Evolutionary conservation across 148 eudicot genomes (phyloP).

Genomic region (Amaranthus cruentus): DNA sequence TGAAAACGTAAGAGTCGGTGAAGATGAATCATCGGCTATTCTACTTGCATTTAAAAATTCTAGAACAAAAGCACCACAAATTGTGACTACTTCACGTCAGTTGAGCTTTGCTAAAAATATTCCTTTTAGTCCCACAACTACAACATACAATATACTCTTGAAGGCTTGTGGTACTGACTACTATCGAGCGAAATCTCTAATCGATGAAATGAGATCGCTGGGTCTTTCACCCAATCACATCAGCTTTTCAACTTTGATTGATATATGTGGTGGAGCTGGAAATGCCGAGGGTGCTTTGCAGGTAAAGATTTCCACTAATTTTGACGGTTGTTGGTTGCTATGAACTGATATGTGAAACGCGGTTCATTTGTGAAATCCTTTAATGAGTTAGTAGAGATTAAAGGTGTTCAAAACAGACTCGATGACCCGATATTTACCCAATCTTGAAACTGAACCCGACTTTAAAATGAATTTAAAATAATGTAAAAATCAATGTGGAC

Average conservation of each 20-base stretch:
- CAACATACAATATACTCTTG: slow-evolving; percentile 82
- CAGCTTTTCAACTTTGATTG: slow-evolving; percentile 84
- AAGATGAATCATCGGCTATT: slow-evolving; percentile 8
- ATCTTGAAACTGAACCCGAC: too few relatives aligned
- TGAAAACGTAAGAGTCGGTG: slow-evolving; percentile 17
- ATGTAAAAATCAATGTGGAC: too few relatives aligned
- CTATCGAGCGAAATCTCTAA: slow-evolving; percentile 64
- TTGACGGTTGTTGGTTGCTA: not conserved
- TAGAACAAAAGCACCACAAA: slow-evolving; percentile 14
- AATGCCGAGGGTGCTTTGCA: slow-evolving; percentile 61
- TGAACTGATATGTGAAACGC: not conserved
- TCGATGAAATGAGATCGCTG: slow-evolving; percentile 68
- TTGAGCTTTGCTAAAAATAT: slow-evolving; percentile 35
- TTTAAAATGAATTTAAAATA: too few relatives aligned
- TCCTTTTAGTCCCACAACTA: slow-evolving; percentile 69
- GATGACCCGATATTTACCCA: too few relatives aligned
- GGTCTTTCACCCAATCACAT: slow-evolving; percentile 82
- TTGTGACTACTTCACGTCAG: slow-evolving; percentile 22
- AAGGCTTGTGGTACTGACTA: slow-evolving; percentile 92
- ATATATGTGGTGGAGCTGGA: slow-evolving; percentile 63
- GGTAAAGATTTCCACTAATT: slow-evolving; percentile 32
- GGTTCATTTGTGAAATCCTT: not conserved
- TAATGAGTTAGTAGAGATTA: not conserved
- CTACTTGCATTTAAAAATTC: slow-evolving; percentile 20
- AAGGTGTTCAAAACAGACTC: too few relatives aligned